Conservation (phyloP, 2,329 filamentous ascomycete species). For the Bertia moriformis region DNA sequence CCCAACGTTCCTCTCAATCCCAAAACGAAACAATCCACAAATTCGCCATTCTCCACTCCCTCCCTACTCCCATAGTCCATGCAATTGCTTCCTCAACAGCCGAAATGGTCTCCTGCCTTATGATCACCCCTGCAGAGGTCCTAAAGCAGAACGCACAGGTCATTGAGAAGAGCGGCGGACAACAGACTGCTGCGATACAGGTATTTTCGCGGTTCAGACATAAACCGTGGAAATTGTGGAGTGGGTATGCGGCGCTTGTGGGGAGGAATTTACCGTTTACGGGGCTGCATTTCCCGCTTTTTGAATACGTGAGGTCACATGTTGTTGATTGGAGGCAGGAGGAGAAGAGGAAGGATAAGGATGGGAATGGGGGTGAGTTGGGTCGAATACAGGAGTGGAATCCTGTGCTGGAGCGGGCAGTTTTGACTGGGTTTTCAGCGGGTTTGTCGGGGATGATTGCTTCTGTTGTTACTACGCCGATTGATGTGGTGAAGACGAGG, state of each 20-base stretch:
- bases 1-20: conserved; percentile 10
- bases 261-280: conserved; percentile 46
- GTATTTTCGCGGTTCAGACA: conserved; percentile 34
- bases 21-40: conserved; percentile 1
- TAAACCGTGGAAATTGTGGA: conserved; percentile 38
- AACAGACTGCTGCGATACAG: conserved; percentile 13
- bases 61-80: conserved; percentile 40
- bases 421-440: conserved; percentile 39
- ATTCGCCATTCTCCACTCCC: conserved; percentile 13
- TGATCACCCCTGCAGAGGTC: conserved; percentile 50
- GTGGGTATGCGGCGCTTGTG: conserved; percentile 43
- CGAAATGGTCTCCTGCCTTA: conserved; percentile 46
- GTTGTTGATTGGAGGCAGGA: conserved; percentile 19
- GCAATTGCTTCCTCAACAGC: conserved; percentile 35
- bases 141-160: conserved; percentile 55
- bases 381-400: conserved; percentile 4
- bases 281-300: conserved; percentile 45
- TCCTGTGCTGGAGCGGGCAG: conserved; percentile 30
- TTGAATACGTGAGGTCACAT: conserved; percentile 33
- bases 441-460: conserved; percentile 36
- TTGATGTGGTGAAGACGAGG: conserved; percentile 49
- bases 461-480: conserved; percentile 42
- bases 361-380: conserved; percentile 6
- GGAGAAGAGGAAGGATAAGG: conserved; percentile 6
- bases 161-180: conserved; percentile 12